These are phyloP conservation scores for Periconia sp. DNA, from an alignment of 2,329 filamentous ascomycete genomes.

Conservation along the genomic window DNA sequence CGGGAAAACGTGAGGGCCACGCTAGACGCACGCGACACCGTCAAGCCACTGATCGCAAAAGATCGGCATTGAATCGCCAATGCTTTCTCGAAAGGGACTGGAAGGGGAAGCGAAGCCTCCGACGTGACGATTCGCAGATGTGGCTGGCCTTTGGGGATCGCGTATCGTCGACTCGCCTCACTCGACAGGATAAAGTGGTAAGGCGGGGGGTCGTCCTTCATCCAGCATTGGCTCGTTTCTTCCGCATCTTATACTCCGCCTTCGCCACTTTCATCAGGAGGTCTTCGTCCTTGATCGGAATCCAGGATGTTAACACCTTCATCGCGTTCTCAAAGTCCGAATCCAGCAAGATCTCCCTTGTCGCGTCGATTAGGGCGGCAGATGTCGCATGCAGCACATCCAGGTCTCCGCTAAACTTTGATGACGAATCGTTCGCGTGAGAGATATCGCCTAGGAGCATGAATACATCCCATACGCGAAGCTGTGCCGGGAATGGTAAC, in stretches of 20 bases:
- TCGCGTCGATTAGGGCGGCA: slow-evolving; percentile 88
- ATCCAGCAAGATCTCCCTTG: slow-evolving; percentile 84
- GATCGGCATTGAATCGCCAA: slow-evolving; percentile 32
- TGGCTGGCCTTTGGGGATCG: slow-evolving; percentile 19
- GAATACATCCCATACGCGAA: slow-evolving; percentile 97
- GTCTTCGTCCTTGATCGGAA: slow-evolving; percentile 93
- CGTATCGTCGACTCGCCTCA: slow-evolving; percentile 18
- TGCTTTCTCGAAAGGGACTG: slow-evolving; percentile 33
- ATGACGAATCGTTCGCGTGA: slow-evolving; percentile 49
- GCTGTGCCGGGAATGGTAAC: slow-evolving; percentile 90
- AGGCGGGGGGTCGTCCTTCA: slow-evolving; percentile 19
- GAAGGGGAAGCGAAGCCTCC: slow-evolving; percentile 26
- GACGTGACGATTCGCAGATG: slow-evolving; percentile 16
- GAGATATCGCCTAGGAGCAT: slow-evolving; percentile 83
- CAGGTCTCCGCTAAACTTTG: slow-evolving; percentile 65
- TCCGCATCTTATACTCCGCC: slow-evolving; percentile 80
- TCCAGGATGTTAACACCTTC: slow-evolving; percentile 94
- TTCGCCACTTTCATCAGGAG: slow-evolving; percentile 88
- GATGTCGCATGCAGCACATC: slow-evolving; percentile 90
- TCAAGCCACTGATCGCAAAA: slow-evolving; percentile 43
- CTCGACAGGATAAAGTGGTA: slow-evolving; percentile 5
- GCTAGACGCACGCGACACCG: slow-evolving; percentile 36
- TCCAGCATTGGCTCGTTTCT: slow-evolving; percentile 53
- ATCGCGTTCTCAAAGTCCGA: slow-evolving; percentile 98
- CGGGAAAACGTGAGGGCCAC: slow-evolving; percentile 38